Conservation (phyloP, 768 basidiomycete genomes). For the Panaeolus cyanescens region DNA sequence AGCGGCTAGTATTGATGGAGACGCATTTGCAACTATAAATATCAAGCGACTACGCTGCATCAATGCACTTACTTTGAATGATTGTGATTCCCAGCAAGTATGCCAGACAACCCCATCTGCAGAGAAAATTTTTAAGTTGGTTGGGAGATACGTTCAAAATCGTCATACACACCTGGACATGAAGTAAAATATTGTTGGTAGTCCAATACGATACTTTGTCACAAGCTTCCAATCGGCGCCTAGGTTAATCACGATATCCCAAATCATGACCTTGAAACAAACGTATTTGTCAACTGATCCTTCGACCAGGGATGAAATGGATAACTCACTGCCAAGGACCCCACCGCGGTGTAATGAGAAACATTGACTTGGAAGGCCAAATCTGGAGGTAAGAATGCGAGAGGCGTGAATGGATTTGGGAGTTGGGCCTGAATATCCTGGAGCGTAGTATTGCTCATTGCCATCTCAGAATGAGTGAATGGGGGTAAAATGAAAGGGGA, state of each 20-base stretch:
- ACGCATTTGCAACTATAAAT: not conserved
- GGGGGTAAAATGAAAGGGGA: not conserved
- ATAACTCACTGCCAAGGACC: constrained; percentile 11
- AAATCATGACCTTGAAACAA: constrained; percentile 17
- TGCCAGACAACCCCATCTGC: not conserved
- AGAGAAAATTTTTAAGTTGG: not conserved
- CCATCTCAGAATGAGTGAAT: not conserved
- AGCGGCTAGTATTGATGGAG: not conserved
- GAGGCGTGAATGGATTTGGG: constrained; percentile 16
- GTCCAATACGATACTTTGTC: constrained; percentile 10
- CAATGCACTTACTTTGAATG: not conserved
- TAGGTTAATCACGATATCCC: constrained; percentile 26
- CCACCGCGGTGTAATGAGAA: constrained; percentile 8
- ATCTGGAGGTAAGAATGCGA: constrained; percentile 17
- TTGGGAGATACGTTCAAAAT: not conserved
- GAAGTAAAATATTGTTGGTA: constrained; percentile 20
- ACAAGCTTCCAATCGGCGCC: constrained; percentile 19
- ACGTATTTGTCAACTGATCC: no score
- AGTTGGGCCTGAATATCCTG: not conserved
- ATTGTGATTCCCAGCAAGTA: not conserved
- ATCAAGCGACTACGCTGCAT: not conserved
- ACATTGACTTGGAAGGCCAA: constrained; percentile 12
- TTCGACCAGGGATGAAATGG: no score
- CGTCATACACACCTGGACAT: constrained; percentile 16
- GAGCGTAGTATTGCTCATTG: not conserved